Evolutionary conservation across 2,329 filamentous ascomycete genomes (phyloP).

Genomic region (Aureobasidium melanogenum): DNA sequence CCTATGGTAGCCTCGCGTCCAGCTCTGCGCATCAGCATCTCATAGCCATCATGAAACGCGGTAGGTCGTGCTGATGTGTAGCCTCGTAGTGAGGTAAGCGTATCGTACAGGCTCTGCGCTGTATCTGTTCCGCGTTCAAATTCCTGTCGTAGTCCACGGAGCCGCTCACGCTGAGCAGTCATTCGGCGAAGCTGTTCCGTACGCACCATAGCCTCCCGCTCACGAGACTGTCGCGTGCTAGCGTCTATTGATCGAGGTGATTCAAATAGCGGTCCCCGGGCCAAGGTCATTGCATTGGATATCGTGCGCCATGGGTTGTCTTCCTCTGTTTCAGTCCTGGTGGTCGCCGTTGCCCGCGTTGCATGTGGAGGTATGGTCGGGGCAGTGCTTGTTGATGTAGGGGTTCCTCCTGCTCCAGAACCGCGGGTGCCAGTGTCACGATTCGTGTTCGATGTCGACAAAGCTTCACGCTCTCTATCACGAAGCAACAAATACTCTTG

Average conservation of each 20-base stretch:
- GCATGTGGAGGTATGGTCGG: constrained; percentile 11
- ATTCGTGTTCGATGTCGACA: background rate
- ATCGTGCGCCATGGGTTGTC: constrained; percentile 41
- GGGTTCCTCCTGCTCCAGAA: background rate
- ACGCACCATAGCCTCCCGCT: background rate
- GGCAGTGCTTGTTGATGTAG: background rate
- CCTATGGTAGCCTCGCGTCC: constrained; percentile 20
- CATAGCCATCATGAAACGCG: constrained; percentile 4
- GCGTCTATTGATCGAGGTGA: constrained; percentile 12
- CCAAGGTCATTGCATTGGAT: constrained; percentile 34
- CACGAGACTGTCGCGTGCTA: constrained; percentile 3
- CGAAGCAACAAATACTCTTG: constrained; percentile 9
- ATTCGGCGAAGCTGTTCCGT: constrained; percentile 7
- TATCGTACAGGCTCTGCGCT: constrained; percentile 6
- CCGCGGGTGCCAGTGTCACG: background rate
- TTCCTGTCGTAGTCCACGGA: constrained; percentile 1
- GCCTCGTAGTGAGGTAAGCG: constrained; percentile 4
- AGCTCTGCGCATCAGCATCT: constrained; percentile 1
- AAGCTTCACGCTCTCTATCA: constrained; percentile 5
- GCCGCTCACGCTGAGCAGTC: constrained; percentile 6
- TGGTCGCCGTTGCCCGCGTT: background rate
- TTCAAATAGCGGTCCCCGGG: constrained; percentile 29
- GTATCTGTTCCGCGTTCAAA: constrained; percentile 5
- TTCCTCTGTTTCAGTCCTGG: constrained; percentile 14
- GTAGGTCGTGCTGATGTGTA: background rate